Evolutionary conservation across 345 rosid species (phyloP).

Genomic region (Firmiana major): DNA sequence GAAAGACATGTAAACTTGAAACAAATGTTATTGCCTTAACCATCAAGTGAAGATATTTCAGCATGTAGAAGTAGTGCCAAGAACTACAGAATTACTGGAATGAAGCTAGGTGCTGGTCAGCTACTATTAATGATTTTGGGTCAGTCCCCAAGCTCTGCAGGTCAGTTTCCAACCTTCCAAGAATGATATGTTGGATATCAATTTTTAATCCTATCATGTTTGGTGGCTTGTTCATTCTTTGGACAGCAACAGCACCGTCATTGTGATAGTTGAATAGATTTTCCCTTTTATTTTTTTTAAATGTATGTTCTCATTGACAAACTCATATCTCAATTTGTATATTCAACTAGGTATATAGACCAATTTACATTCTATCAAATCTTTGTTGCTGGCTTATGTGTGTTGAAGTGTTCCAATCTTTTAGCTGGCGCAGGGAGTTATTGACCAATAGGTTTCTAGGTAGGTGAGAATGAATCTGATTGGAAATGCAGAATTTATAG

Average conservation of each 20-base stretch:
- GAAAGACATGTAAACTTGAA: background rate
- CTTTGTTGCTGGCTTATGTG: background rate
- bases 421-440: constrained; percentile 11
- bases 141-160: background rate
- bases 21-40: background rate
- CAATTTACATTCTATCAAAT: background rate
- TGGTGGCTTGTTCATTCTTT: constrained; percentile 12
- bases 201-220: background rate
- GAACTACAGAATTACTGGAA: background rate
- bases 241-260: background rate
- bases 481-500: constrained; percentile 4
- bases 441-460: background rate
- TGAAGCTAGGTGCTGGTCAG: background rate
- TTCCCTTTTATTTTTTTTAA: background rate
- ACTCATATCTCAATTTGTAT: constrained; percentile 8
- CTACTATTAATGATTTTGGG: background rate
- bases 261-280: background rate
- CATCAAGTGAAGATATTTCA: constrained; percentile 7
- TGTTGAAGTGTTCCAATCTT: background rate
- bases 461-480: background rate
- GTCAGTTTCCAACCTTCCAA: constrained; percentile 2
- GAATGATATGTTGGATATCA: background rate
- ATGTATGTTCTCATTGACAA: background rate
- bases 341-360: constrained; percentile 10
- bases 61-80: background rate